Base-by-base conservation (phyloP, 495 filamentous ascomycete species). In the Lasiosphaeris hirsuta region DNA sequence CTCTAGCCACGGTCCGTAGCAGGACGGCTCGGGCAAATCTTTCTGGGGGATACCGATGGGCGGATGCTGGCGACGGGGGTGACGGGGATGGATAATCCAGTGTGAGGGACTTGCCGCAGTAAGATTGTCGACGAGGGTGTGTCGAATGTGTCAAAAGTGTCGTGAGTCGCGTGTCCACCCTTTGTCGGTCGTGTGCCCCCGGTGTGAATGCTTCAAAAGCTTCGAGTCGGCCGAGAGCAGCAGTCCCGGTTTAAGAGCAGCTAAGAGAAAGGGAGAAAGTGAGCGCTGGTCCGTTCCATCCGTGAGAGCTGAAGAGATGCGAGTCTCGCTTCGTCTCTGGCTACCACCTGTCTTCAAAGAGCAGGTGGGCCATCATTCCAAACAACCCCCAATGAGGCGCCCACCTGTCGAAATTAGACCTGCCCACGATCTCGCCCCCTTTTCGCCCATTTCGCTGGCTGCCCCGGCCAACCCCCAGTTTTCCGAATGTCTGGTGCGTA, bases 351-450 rank as follows among this genome's bases (percentile, higher is more conserved):
- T 40, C 49, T 51, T 40, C 35, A 51, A 51, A 40, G 15, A 51
- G 49, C 15, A 40, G 49, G 49, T 51, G 49, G 49, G 36, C 33
- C 49, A 51, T 40, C 49, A 37, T 38, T 51, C 34, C 49, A 37
- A 40, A 15, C 34, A 51, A 39, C 38, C n/a, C 49, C 49, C 49
- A 51, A 51, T 51, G 49, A 51, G 33, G 49, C 33, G 49, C 15
- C 49, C 35, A 19, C 15, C 15, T 30, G 35, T 19, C 19, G 49
- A 51, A 51, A 51, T 51, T 51, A 36, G 35, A 39, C 19, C n/a
- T 4, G n/a, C n/a, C 49, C 35, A 36, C 34, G 49, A 51, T 30
- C 23, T 30, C 35, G 35, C 18, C 17, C 13, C 15, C 23, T 13
- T 34, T 49, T 33, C 15, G 19, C 46, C 46, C 49, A 8, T 23